phyloP scores from a whole-genome alignment of 192 early-diverging fungal species.

The Coemansia sp. region DNA sequence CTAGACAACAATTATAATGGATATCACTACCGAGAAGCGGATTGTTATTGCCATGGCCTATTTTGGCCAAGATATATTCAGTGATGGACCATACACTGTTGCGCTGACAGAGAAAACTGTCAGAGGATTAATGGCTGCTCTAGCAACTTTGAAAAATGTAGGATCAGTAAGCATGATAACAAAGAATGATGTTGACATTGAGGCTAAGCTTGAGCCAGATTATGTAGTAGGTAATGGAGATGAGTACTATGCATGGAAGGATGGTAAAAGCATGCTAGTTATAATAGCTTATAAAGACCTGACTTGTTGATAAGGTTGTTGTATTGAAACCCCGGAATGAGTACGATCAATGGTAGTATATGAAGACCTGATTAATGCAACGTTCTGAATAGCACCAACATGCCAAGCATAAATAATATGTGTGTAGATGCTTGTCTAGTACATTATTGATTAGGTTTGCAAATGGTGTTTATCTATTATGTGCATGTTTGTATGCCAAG shows the following conservation, averaged over 20 bases:
- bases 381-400: background rate
- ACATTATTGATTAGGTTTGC: background rate
- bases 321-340: too few relatives aligned
- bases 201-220: background rate
- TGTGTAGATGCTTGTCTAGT: background rate
- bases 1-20: background rate
- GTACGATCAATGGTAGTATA: too few relatives aligned
- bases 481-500: too few relatives aligned
- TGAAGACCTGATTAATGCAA: too few relatives aligned
- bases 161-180: background rate
- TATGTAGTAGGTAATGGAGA: background rate
- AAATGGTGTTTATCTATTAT: too few relatives aligned
- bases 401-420: background rate
- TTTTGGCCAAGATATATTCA: background rate
- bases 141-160: background rate
- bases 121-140: background rate
- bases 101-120: background rate
- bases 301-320: background rate
- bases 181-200: background rate
- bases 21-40: background rate
- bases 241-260: background rate
- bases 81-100: background rate
- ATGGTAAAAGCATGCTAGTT: background rate
- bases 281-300: background rate
- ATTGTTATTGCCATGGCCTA: too few relatives aligned